Percentiles rank a stretch among this genome's conserved stretches.
These are phyloP conservation scores for Alternaria gansuensis DNA, from an alignment of 2,329 filamentous ascomycete species.

Conservation along the genomic window DNA sequence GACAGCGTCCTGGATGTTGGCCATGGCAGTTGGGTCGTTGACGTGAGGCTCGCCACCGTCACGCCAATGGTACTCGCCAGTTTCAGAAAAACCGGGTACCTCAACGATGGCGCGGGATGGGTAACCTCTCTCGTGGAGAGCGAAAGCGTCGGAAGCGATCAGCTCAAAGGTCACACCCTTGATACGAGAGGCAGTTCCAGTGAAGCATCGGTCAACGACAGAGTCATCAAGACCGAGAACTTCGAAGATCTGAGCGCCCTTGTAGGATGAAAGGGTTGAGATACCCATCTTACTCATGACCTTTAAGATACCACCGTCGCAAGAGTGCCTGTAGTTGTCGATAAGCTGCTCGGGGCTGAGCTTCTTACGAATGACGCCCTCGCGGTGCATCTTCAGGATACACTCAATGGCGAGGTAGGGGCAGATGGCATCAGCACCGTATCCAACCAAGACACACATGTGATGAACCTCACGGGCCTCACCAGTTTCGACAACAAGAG, in stretches of 20 bases:
- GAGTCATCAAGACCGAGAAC: slow-evolving; percentile 90
- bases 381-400: slow-evolving; percentile 94
- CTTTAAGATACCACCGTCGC: slow-evolving; percentile 94
- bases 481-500: slow-evolving; percentile 87
- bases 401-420: slow-evolving; percentile 96
- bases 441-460: slow-evolving; percentile 97
- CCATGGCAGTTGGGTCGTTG: slow-evolving; percentile 93
- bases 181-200: slow-evolving; percentile 91
- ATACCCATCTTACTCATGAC: slow-evolving; percentile 99
- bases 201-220: slow-evolving; percentile 94
- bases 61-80: slow-evolving; percentile 98
- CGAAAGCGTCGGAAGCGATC: slow-evolving; percentile 92
- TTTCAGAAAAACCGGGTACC: slow-evolving; percentile 84
- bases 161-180: slow-evolving; percentile 92
- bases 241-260: slow-evolving; percentile 97
- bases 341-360: slow-evolving; percentile 83
- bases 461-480: slow-evolving; percentile 98
- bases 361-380: slow-evolving; percentile 91
- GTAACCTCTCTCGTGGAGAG: slow-evolving; percentile 93
- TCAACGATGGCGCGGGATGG: slow-evolving; percentile 79
- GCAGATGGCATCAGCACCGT: slow-evolving; percentile 93
- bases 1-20: slow-evolving; percentile 96
- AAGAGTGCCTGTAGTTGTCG: slow-evolving; percentile 96
- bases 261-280: slow-evolving; percentile 93
- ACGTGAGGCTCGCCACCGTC: slow-evolving; percentile 94